Base-by-base conservation (phyloP, 2,329 filamentous ascomycete species). In the Sporothrix humicola region DNA sequence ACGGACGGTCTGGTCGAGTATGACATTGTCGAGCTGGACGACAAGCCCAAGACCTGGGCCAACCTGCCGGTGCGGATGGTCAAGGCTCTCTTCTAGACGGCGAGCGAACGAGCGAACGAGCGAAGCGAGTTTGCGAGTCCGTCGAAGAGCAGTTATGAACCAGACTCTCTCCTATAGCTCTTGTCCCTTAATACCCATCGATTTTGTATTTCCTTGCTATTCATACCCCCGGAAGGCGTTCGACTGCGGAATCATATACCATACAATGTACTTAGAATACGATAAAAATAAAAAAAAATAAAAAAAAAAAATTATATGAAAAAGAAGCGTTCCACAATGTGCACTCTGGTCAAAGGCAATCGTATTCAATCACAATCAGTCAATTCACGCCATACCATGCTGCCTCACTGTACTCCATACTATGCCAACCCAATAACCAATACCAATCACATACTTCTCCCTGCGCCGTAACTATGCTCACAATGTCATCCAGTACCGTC, bases 1-100 rank as follows among this genome's bases (percentile, higher is more conserved):
- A 87, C 87, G 78, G 84, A 84, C 46, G 90, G 89, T 50, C 83
- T 87, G 70, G 84, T 88, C 65, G 84, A 87, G 77, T 82, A 88
- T 69, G 31, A 37, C 31, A 37, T 37, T 37, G 31, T 37, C 31
- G 31, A 86, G 4, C 81, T 82, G 12, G 79, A 80, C 13, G 81
- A 82, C 10, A 63, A 78, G 12, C 76, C 77, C 54, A 78, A 81
- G 78, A 81, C 81, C 1, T 83, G 80, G 81, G 75, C 69, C 37
- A 82, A 81, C 73, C 76, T 82, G 66, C 81, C 82, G 5, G 77
- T 77, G 70, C 81, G 83, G 15, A 77, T 82, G 2, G 6, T 80
- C 46, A 79, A 78, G 13, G 79, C 77, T 56, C 71, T 85, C 1
- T 82, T 84, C 72, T 84, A 81, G 75, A 20, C n/a, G 20, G n/a